A percentile compares a stretch with the other conserved stretches of the same genome.
Conservation (phyloP, 2,329 filamentous ascomycete species). For the Monilinia vaccinii-corymbosi region DNA sequence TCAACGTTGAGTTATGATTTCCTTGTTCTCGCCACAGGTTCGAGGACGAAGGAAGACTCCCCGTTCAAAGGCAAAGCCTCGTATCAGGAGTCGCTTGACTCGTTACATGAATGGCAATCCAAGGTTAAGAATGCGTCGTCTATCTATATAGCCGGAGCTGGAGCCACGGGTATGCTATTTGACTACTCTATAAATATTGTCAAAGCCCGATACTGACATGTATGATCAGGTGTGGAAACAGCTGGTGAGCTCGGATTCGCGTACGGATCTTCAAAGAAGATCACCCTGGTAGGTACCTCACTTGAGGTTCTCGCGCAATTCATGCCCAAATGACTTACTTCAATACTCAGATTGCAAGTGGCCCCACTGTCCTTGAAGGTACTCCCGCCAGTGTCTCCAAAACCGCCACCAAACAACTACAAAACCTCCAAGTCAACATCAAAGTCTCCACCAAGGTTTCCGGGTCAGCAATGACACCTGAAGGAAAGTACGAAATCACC, state of each 20-base stretch:
- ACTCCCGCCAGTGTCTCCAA: conserved; percentile 19
- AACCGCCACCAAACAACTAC: conserved; percentile 35
- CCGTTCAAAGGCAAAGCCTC: conserved; percentile 40
- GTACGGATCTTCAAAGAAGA: conserved; percentile 24
- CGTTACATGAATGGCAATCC: conserved; percentile 17
- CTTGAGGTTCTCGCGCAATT: conserved; percentile 15
- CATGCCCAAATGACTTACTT: neutral
- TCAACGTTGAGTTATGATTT: conserved; percentile 37
- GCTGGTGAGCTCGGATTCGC: conserved; percentile 29
- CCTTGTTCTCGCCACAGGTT: conserved; percentile 46
- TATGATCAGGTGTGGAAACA: conserved; percentile 22
- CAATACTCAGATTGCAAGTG: conserved; percentile 20
- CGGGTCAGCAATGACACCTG: conserved; percentile 29
- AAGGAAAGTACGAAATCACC: conserved; percentile 41
- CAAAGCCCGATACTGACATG: neutral
- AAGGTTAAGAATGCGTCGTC: conserved; percentile 19
- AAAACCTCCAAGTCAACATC: conserved; percentile 43
- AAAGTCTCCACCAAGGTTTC: conserved; percentile 36
- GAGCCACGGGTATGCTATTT: conserved; percentile 21
- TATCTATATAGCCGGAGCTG: conserved; percentile 28
- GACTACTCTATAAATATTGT: neutral
- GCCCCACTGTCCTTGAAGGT: conserved; percentile 27
- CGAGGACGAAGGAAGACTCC: conserved; percentile 34
- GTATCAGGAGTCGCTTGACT: conserved; percentile 26
- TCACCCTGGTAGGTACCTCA: conserved; percentile 25